Percentiles rank a stretch among this genome's conserved stretches.
Conservation (phyloP, 371 early-diverging fungal genomes). For the Mucor saturninus region DNA sequence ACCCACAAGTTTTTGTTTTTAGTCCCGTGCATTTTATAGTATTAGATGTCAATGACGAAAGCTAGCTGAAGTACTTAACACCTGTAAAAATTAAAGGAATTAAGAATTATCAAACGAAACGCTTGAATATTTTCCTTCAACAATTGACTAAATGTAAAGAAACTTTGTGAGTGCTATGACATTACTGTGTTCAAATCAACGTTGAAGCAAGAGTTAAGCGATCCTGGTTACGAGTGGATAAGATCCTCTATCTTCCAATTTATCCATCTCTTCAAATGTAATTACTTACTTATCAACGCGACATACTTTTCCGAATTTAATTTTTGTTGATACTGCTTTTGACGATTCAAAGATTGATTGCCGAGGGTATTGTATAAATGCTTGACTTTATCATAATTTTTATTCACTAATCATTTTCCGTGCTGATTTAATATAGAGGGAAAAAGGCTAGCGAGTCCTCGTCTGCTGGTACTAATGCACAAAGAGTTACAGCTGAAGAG, state of each 20-base stretch:
- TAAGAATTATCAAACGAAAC: slow-evolving; percentile 8
- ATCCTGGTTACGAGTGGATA: slow-evolving; percentile 12
- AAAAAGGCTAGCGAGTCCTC: slow-evolving; percentile 18
- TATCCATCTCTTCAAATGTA: slow-evolving; percentile 15
- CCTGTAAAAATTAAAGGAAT: slow-evolving; percentile 18
- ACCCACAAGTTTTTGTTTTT: slow-evolving; percentile 15
- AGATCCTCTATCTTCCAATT: slow-evolving; percentile 12
- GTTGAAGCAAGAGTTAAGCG: slow-evolving; percentile 14
- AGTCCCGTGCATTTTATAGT: slow-evolving; percentile 20
- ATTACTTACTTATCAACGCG: slow-evolving; percentile 13
- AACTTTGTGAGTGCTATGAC: neutral
- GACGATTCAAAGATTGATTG: slow-evolving; percentile 9
- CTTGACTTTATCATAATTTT: too few species aligned
- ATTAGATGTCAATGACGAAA: slow-evolving; percentile 17
- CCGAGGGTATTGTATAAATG: slow-evolving; percentile 4
- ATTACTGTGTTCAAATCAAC: slow-evolving; percentile 7
- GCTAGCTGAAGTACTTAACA: slow-evolving; percentile 18
- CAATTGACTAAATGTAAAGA: slow-evolving; percentile 12
- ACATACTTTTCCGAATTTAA: slow-evolving; percentile 4
- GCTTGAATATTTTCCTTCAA: slow-evolving; percentile 2
- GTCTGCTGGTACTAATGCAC: slow-evolving; percentile 11
- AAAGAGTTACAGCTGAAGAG: slow-evolving; percentile 17
- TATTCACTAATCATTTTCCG: too few species aligned
- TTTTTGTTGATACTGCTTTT: slow-evolving; percentile 12
- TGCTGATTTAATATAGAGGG: too few species aligned